Base-by-base conservation (phyloP, 2,329 filamentous ascomycete species). In the Hypoxylon sp. region DNA sequence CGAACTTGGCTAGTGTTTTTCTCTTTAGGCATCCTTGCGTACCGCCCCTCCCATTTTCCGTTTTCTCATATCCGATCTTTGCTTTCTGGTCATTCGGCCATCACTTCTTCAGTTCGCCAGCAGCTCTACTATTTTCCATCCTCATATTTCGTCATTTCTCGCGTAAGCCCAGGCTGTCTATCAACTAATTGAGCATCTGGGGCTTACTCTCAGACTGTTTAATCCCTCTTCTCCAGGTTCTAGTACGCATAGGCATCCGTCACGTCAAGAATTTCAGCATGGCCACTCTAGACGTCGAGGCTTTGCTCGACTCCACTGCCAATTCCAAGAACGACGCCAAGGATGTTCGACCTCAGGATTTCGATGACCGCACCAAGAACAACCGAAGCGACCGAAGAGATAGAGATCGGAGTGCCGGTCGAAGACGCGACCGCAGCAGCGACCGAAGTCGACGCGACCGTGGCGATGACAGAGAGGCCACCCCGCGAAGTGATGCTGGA, bases 221-320 rank as follows among this genome's bases (percentile, higher is more conserved):
- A 24, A 55, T 43, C 24, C 24, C 46, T 4, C 42, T 24, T 9
- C 31, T 45, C 31, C 42, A 26, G 15, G 17, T 49, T 51, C 49
- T 38, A 42, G 50, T 7, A 21, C 17, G 40, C 18, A 18, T 33
- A 33, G 13, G 8, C 11, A 43, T 42, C 60, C 53, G 37, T 37
- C n/a, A 33, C 53, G 37, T 37, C n/a, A 33, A 58, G 43, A 45
- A 41, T 55, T 61, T 45, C 45, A 76, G 65, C 62, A 83, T 83
- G 80, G 75, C 79, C 48, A 78, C 75, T 55, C 73, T 83, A 67
- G 92, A 96, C 73, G 91, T 97, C 69, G 93, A 97, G 81, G 91
- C 92, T 66, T 84, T 97, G 65, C 87, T 97, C 67, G 92, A 97
- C 77, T 91, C 90, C 48, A 91, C 90, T 62, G 91, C 90, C 48